Percentiles rank a stretch among this genome's conserved stretches.
Evolutionary conservation across 2,329 filamentous ascomycete genomes (phyloP).

Genomic region (Uncinocarpus reesii): DNA sequence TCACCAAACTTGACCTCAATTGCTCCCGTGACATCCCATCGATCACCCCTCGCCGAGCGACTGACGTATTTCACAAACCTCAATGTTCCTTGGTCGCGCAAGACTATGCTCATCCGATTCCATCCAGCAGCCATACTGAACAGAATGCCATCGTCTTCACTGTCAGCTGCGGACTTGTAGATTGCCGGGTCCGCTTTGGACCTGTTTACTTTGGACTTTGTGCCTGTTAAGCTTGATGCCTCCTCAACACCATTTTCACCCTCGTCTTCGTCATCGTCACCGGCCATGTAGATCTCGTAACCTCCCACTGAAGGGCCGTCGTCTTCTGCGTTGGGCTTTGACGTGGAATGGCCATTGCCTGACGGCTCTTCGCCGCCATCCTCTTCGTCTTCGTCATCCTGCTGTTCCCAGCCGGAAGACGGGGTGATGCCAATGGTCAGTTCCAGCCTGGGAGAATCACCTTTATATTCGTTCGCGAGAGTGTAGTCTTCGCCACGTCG

Average conservation of each 20-base stretch:
- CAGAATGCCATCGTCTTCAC: constrained; percentile 64
- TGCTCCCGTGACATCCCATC: constrained; percentile 79
- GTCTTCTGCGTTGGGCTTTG: constrained; percentile 24
- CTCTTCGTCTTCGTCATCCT: constrained; percentile 46
- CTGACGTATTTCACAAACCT: constrained; percentile 97
- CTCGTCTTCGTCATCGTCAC: constrained; percentile 57
- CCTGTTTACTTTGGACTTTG: constrained; percentile 26
- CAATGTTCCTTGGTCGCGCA: constrained; percentile 74
- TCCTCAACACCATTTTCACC: constrained; percentile 36
- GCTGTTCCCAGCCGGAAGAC: constrained; percentile 70
- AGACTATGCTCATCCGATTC: constrained; percentile 85
- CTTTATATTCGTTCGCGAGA: constrained; percentile 71
- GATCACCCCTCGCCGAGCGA: constrained; percentile 67
- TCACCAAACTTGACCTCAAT: constrained; percentile 59
- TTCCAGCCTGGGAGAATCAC: constrained; percentile 64
- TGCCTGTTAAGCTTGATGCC: constrained; percentile 27
- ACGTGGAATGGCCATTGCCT: constrained; percentile 26
- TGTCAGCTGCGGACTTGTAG: constrained; percentile 57
- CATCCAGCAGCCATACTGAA: constrained; percentile 62
- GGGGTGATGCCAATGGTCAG: constrained; percentile 81
- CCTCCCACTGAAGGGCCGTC: constrained; percentile 38
- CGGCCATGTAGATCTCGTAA: constrained; percentile 78
- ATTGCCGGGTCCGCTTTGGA: constrained; percentile 62
- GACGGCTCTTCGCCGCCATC: constrained; percentile 22
- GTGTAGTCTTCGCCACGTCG: constrained; percentile 83